A percentile compares a stretch with the other conserved stretches of the same genome.
These are phyloP conservation scores for Pleurotus eryngii DNA, from an alignment of 768 basidiomycete genomes.

Conservation along the genomic window DNA sequence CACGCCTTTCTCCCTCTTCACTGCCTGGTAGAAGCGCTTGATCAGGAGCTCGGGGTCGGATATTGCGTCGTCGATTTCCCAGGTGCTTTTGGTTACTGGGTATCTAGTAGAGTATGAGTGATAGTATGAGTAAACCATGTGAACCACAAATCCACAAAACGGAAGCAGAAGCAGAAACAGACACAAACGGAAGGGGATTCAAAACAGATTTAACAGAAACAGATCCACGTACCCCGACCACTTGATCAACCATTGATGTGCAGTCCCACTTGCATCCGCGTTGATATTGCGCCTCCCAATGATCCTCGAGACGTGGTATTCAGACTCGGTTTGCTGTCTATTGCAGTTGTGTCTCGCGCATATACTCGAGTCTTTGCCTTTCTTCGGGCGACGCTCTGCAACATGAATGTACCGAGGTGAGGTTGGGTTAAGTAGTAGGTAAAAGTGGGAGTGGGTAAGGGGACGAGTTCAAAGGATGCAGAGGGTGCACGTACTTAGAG, in stretches of 20 bases:
- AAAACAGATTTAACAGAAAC: not conserved
- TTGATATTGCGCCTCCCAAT: conserved; percentile 25
- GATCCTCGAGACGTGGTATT: conserved; percentile 31
- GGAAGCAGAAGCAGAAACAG: too few species aligned
- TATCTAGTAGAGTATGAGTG: conserved; percentile 23
- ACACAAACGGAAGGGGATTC: too few species aligned
- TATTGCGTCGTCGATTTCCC: conserved; percentile 30
- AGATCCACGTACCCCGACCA: conserved; percentile 31
- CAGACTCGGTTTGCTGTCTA: conserved; percentile 13
- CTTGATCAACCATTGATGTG: conserved; percentile 33
- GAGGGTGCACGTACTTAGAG: conserved; percentile 6
- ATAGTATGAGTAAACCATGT: too few species aligned
- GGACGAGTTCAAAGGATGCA: too few species aligned
- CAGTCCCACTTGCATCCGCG: not conserved
- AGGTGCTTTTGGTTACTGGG: conserved; percentile 28
- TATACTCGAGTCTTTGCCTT: conserved; percentile 2
- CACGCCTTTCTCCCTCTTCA: conserved; percentile 22
- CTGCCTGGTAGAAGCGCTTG: conserved; percentile 25
- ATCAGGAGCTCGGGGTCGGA: conserved; percentile 24
- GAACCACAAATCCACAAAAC: too few species aligned
- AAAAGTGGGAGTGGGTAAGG: not conserved
- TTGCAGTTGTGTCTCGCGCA: conserved; percentile 29
- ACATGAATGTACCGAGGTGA: not conserved
- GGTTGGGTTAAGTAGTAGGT: not conserved
- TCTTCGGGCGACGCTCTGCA: conserved; percentile 3